Conservation (phyloP, 2,329 filamentous ascomycete species). For the Bimuria novae-zelandiae region DNA sequence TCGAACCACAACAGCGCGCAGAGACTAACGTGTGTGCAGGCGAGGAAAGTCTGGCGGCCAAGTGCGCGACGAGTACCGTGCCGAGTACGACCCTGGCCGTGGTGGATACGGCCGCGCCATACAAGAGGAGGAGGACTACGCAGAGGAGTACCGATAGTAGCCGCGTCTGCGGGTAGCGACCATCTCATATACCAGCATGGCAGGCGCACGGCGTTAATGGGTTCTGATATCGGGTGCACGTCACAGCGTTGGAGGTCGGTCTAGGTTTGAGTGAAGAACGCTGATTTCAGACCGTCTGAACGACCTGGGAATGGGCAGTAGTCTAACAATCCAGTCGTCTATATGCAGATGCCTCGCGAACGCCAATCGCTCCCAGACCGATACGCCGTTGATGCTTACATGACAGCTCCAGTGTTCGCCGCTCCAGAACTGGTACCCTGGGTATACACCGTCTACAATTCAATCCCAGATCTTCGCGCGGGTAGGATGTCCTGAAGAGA, state of each 20-base stretch:
- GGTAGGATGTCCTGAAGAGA: too few species aligned
- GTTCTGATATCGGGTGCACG: neutral
- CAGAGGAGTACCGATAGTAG: slow-evolving; percentile 38
- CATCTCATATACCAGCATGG: slow-evolving; percentile 12
- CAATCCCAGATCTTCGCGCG: too few species aligned
- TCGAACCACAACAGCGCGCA: neutral
- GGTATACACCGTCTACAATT: too few species aligned
- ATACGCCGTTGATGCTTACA: neutral
- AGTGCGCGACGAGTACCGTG: slow-evolving; percentile 95
- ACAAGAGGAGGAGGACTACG: slow-evolving; percentile 49
- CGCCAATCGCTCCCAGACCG: slow-evolving; percentile 16
- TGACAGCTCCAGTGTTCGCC: too few species aligned
- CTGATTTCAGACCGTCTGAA: neutral
- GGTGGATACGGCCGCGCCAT: slow-evolving; percentile 76
- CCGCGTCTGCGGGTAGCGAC: neutral
- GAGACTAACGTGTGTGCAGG: slow-evolving; percentile 40
- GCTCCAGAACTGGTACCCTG: too few species aligned
- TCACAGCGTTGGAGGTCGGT: neutral
- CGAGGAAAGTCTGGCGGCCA: slow-evolving; percentile 95
- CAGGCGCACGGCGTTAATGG: slow-evolving; percentile 17
- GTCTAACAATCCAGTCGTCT: slow-evolving; percentile 15
- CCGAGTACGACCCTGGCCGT: slow-evolving; percentile 94
- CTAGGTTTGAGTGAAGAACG: neutral
- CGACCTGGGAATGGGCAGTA: slow-evolving; percentile 14
- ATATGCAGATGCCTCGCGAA: slow-evolving; percentile 8